Evolutionary conservation across 2,329 filamentous ascomycete species (phyloP).

Genomic region (Diaporthe sp.): DNA sequence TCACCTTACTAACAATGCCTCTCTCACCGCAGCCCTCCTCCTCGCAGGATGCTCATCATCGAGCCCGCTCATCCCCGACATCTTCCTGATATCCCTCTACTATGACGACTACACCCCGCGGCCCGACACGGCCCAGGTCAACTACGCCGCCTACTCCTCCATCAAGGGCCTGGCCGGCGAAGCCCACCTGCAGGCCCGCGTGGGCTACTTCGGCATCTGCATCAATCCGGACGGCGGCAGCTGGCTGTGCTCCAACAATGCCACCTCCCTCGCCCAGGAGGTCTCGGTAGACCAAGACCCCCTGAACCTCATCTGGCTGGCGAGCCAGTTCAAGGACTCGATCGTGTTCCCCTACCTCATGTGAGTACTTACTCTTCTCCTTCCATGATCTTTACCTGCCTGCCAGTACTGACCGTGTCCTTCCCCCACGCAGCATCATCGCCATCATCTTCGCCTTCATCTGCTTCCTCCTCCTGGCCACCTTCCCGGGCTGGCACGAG

Average conservation of each 20-base stretch:
- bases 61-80: conserved; percentile 92
- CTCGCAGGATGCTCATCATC: conserved; percentile 97
- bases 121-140: conserved; percentile 88
- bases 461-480: conserved; percentile 93
- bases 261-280: conserved; percentile 90
- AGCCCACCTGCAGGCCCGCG: conserved; percentile 88
- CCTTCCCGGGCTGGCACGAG: conserved; percentile 98
- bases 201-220: conserved; percentile 98
- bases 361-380: conserved; percentile 65
- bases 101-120: conserved; percentile 88
- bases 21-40: conserved; percentile 77
- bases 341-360: conserved; percentile 98
- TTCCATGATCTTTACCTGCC: not conserved
- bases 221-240: conserved; percentile 90
- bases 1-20: conserved; percentile 38
- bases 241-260: conserved; percentile 98
- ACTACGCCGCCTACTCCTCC: conserved; percentile 87
- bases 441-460: conserved; percentile 98
- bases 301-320: conserved; percentile 96
- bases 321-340: conserved; percentile 96
- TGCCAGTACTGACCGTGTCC: conserved; percentile 37
- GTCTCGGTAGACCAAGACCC: conserved; percentile 93
- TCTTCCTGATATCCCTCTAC: conserved; percentile 98
- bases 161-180: conserved; percentile 91
- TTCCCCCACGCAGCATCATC: conserved; percentile 77